These are phyloP conservation scores for Rhodotorula sp. DNA, from an alignment of 1,284 basidiomycete genomes.

Conservation along the genomic window DNA sequence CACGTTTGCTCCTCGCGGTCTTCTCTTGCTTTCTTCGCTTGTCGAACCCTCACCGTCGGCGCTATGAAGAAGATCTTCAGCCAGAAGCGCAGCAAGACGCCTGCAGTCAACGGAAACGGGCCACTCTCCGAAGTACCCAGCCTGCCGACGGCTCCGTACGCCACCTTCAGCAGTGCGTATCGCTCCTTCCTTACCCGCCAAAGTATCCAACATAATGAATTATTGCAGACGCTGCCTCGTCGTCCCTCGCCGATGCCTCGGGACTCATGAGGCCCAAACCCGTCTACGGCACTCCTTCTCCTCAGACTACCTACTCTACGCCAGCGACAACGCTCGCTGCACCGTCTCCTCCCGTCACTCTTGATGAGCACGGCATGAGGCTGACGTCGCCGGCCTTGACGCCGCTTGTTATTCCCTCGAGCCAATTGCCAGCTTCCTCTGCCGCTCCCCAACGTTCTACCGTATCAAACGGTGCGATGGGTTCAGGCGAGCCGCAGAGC, in stretches of 20 bases:
- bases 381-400: neutral
- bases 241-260: neutral
- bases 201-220: neutral
- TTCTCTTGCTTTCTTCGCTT: neutral
- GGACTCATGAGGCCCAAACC: slow-evolving; percentile 6
- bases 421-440: no score
- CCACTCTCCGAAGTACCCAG: neutral
- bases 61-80: slow-evolving; percentile 24
- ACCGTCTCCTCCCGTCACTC: neutral
- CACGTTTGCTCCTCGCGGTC: neutral
- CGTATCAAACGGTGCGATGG: neutral
- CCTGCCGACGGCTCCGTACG: no score
- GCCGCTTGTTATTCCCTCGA: neutral
- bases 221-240: neutral
- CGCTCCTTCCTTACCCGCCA: neutral
- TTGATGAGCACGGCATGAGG: neutral
- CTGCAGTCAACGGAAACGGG: neutral
- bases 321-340: neutral
- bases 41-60: neutral
- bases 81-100: slow-evolving; percentile 11
- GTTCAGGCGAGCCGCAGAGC: neutral
- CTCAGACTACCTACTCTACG: neutral
- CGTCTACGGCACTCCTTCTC: slow-evolving; percentile 4
- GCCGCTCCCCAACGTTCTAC: no score
- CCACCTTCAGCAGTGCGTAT: neutral